Evolutionary conservation across 2,329 filamentous ascomycete species (phyloP).

Genomic region (Pyrenochaeta sp.): DNA sequence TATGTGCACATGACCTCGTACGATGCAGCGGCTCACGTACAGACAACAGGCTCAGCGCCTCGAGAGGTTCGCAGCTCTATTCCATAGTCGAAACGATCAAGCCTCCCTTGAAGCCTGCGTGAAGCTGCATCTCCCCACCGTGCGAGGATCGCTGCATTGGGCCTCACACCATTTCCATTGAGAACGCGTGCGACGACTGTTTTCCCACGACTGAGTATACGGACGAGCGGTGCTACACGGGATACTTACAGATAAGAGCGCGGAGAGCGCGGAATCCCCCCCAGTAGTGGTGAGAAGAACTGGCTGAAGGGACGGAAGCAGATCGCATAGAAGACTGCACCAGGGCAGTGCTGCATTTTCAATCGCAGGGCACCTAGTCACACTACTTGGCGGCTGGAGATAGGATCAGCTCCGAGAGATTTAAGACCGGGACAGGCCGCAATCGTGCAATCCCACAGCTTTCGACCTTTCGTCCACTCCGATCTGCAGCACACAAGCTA

Average conservation of each 20-base stretch:
- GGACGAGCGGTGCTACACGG: neutral
- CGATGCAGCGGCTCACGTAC: slow-evolving; percentile 8
- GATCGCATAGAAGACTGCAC: slow-evolving; percentile 15
- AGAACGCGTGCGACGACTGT: neutral
- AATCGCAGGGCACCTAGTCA: slow-evolving; percentile 16
- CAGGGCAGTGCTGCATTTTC: slow-evolving; percentile 25
- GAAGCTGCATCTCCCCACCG: slow-evolving; percentile 1
- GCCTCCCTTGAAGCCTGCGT: neutral
- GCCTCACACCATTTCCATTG: neutral
- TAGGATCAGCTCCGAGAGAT: slow-evolving; percentile 35
- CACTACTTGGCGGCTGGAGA: slow-evolving; percentile 37
- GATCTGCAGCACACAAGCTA: slow-evolving; percentile 13
- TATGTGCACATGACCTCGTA: slow-evolving; percentile 1
- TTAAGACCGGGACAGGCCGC: slow-evolving; percentile 38
- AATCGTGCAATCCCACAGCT: slow-evolving; percentile 13
- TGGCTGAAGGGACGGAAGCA: slow-evolving; percentile 9
- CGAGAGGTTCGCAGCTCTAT: neutral
- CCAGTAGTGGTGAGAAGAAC: neutral
- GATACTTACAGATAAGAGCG: neutral
- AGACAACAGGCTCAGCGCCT: neutral
- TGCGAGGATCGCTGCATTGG: neutral
- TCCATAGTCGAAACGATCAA: neutral
- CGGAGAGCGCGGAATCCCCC: neutral
- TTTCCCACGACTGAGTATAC: slow-evolving; percentile 3
- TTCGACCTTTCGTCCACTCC: slow-evolving; percentile 24